Conservation (phyloP, 2,329 filamentous ascomycete genomes). For the Cercospora zeina region DNA sequence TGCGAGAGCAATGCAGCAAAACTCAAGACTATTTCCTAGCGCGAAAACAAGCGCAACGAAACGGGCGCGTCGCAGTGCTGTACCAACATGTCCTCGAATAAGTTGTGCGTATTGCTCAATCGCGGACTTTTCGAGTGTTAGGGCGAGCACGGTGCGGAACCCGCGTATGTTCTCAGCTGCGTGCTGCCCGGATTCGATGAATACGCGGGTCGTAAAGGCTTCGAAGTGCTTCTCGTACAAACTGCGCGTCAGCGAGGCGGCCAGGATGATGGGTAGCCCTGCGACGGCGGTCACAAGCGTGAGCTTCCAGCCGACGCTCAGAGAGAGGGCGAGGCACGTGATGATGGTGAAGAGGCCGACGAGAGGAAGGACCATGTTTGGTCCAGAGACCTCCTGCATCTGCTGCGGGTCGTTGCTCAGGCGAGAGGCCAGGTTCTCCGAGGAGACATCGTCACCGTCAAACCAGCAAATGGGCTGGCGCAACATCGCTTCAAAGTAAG, state of each 20-base stretch:
- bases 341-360: not conserved
- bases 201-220: not conserved
- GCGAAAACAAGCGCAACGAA: slow-evolving; percentile 19
- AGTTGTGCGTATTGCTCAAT: not conserved
- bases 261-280: slow-evolving; percentile 58
- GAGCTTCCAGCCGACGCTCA: slow-evolving; percentile 67
- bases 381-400: not conserved
- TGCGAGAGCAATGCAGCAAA: slow-evolving; percentile 67
- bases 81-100: not conserved
- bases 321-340: not conserved
- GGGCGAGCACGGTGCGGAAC: not conserved
- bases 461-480: not conserved
- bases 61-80: not conserved
- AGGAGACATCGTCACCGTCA: not conserved
- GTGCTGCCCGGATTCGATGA: not conserved
- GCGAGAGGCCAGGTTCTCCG: not conserved
- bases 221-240: not conserved
- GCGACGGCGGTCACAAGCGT: slow-evolving; percentile 69
- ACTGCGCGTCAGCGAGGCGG: slow-evolving; percentile 31
- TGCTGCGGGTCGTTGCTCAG: not conserved
- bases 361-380: not conserved
- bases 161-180: not conserved
- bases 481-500: not conserved
- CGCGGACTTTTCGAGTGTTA: not conserved
- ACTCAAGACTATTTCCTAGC: slow-evolving; percentile 56